Evolutionary conservation across 176 grass and related monocot species (phyloP), one percentile per base, ranked within the genome.

Genomic region (Aechmea fasciata): DNA sequence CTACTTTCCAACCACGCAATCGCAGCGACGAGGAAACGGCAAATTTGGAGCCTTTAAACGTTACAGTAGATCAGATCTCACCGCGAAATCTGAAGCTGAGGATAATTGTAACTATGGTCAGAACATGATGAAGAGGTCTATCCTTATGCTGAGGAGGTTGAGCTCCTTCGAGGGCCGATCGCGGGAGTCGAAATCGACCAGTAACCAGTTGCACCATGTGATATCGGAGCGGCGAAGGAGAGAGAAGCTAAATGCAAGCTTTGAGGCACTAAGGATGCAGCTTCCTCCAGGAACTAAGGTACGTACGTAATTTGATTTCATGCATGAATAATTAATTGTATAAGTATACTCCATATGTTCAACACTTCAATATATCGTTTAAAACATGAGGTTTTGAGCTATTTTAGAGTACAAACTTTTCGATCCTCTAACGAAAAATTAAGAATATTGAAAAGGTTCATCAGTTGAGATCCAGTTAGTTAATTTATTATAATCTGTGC

Each of bases 151-250:
- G 72, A 80, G 76, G 75, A 84, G 48, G 25, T 48, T 49, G 3
- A 22, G 29, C 0, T 17, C 6, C 11, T 48, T 13, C 9, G 52
- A 26, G 19, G 26, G 17, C 0, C 20, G 50, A 50, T 52, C 12
- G 3, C 49, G 33, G 55, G n/a, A 12, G 19, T 0, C 10, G 8
- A 25, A 0, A 54, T 75, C 8, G 70, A 50, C 75, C 52, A 77
- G 49, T 62, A 87, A 75, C 73, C 89, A 91, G 52, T 65, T 82
- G 55, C 79, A 90, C 71, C 94, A 99, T 77, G 78, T 93, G 79
- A 93, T 99, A 64, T 99, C 94, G 1, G 94, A 99, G 71, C 87
- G 94, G 55, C 81, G 79, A 80, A 84, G 94, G 48, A 64, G 94
- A 17, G 94, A 88, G 77, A 99, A 93, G 76, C 84, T 99, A 59